Evolutionary conservation across 2,329 filamentous ascomycete genomes (phyloP).

Genomic region (Sporothrix luriei): DNA sequence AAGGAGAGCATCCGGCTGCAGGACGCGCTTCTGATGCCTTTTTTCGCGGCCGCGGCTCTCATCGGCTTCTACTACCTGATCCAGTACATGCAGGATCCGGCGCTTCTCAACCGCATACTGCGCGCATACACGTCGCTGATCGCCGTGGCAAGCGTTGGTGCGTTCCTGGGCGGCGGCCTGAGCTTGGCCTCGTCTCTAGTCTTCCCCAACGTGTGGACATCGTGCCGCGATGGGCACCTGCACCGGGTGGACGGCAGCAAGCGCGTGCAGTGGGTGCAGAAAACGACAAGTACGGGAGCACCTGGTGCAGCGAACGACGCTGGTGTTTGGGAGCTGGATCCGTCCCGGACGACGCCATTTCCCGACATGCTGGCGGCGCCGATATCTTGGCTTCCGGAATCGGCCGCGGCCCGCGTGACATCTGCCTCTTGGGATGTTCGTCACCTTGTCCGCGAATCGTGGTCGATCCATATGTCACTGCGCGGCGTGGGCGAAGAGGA

Average conservation of each 20-base stretch:
- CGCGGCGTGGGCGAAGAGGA: slow-evolving; percentile 55
- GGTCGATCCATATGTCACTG: slow-evolving; percentile 54
- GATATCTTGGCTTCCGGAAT: slow-evolving; percentile 37
- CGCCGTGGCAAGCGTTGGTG: slow-evolving; percentile 74
- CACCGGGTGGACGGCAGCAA: slow-evolving; percentile 50
- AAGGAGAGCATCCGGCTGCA: slow-evolving; percentile 66
- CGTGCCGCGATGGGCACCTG: slow-evolving; percentile 45
- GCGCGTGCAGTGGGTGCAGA: slow-evolving; percentile 43
- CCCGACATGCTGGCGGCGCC: slow-evolving; percentile 44
- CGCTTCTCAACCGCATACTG: slow-evolving; percentile 78
- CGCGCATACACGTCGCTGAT: slow-evolving; percentile 81
- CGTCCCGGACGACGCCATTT: slow-evolving; percentile 45
- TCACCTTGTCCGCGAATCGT: slow-evolving; percentile 54
- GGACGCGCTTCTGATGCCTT: slow-evolving; percentile 82
- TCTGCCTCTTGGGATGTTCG: slow-evolving; percentile 55
- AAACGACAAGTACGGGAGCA: slow-evolving; percentile 35
- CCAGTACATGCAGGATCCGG: slow-evolving; percentile 81
- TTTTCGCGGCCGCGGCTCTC: slow-evolving; percentile 71
- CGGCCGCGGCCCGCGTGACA: slow-evolving; percentile 30
- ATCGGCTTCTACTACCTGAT: slow-evolving; percentile 81
- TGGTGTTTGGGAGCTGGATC: slow-evolving; percentile 39
- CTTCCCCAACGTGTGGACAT: slow-evolving; percentile 72
- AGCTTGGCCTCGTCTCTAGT: slow-evolving; percentile 66
- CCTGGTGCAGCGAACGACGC: slow-evolving; percentile 23
- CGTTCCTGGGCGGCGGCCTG: slow-evolving; percentile 72